Percentiles rank a stretch among this genome's conserved stretches.
Evolutionary conservation across 2,329 filamentous ascomycete genomes (phyloP).

Genomic region (Corniculantispora saksenae): DNA sequence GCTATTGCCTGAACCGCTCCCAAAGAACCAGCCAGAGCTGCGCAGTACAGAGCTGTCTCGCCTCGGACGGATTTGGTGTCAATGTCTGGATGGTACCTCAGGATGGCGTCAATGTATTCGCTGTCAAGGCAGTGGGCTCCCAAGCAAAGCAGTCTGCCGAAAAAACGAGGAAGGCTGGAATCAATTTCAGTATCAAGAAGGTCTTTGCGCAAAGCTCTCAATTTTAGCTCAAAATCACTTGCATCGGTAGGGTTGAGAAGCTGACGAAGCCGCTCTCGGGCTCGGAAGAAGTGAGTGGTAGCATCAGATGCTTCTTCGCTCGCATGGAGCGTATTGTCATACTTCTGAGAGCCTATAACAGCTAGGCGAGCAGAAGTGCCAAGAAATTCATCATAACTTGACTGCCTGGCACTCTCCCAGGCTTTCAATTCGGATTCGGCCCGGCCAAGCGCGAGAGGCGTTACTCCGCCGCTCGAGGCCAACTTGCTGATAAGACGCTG

Average conservation of each 20-base stretch:
- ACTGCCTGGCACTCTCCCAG: background rate
- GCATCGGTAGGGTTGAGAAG: no score
- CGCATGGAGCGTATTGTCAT: no score
- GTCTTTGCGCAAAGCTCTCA: background rate
- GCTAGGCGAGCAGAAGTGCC: no score
- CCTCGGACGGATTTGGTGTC: background rate
- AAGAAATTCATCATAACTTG: no score
- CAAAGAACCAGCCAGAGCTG: conserved; percentile 24
- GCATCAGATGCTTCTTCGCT: no score
- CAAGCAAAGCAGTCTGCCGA: conserved; percentile 15
- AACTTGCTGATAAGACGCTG: background rate
- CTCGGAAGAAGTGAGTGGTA: no score
- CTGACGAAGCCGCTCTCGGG: no score
- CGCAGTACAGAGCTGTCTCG: conserved; percentile 29
- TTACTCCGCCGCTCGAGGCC: background rate
- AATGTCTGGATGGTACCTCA: background rate
- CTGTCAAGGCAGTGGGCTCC: background rate
- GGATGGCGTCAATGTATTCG: background rate
- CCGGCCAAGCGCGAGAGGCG: background rate
- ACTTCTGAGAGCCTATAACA: no score
- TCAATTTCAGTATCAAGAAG: background rate
- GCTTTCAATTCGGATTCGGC: background rate
- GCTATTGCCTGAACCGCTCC: conserved; percentile 21
- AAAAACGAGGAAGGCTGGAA: background rate
- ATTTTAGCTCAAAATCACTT: background rate